Conservation (phyloP, 768 basidiomycete species). For the Chalciporus chontae region DNA sequence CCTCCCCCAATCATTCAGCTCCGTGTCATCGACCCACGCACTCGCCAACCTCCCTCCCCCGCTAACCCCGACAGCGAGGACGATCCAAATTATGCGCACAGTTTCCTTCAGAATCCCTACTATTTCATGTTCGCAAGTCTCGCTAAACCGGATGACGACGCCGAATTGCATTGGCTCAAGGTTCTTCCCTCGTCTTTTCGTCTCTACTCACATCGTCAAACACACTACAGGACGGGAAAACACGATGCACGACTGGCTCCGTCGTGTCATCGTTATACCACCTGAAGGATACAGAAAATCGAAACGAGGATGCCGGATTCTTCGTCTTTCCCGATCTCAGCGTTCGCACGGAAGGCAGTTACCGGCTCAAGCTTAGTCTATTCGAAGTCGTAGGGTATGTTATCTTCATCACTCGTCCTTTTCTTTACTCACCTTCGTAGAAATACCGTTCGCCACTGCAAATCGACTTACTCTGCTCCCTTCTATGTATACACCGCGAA, state of each 20-base stretch:
- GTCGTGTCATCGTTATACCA: constrained; percentile 91
- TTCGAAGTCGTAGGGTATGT: constrained; percentile 92
- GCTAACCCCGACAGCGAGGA: constrained; percentile 32
- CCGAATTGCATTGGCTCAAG: constrained; percentile 86
- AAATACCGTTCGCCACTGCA: constrained; percentile 85
- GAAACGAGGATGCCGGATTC: constrained; percentile 76
- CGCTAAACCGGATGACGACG: constrained; percentile 84
- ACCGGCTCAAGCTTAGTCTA: constrained; percentile 63
- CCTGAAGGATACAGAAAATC: constrained; percentile 70
- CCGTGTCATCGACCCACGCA: constrained; percentile 69
- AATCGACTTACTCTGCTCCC: constrained; percentile 80
- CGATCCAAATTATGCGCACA: constrained; percentile 45
- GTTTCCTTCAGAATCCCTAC: constrained; percentile 85
- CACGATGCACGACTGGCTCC: constrained; percentile 85
- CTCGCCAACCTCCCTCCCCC: constrained; percentile 29
- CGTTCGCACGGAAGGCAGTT: constrained; percentile 89
- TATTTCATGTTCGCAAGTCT: constrained; percentile 95
- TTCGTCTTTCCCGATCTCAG: constrained; percentile 96
- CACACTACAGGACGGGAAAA: constrained; percentile 77
- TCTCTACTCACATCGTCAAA: constrained; percentile 2
- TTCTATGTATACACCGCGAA: constrained; percentile 97
- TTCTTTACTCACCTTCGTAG: constrained; percentile 34
- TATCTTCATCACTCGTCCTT: constrained; percentile 4
- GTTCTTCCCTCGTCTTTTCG: constrained; percentile 30
- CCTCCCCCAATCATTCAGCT: constrained; percentile 97